A percentile compares a stretch with the other conserved stretches of the same genome.
phyloP scores from a whole-genome alignment of 139 green algal species.

The Chlorella sp. region DNA sequence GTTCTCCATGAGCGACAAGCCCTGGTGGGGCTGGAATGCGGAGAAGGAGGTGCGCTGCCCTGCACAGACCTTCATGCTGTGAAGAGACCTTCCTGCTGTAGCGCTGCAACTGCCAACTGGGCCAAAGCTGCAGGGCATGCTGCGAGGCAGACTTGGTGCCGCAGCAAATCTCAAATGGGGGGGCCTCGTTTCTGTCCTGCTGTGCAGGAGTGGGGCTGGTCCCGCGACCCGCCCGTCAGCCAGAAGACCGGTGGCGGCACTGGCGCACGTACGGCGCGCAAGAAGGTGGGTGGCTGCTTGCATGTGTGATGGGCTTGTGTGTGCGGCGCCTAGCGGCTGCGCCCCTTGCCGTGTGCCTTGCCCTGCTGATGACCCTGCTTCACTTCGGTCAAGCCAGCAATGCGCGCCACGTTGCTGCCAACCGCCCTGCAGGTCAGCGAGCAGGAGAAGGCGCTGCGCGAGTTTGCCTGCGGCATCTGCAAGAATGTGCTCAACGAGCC shows the following conservation, averaged over 20 bases:
- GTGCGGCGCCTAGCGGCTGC: too few species aligned
- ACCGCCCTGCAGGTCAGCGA: slow-evolving; percentile 48
- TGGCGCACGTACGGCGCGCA: slow-evolving; percentile 57
- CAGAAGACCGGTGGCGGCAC: slow-evolving; percentile 44
- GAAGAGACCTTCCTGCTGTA: too few species aligned
- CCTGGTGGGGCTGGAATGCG: slow-evolving; percentile 78
- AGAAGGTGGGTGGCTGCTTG: slow-evolving; percentile 12
- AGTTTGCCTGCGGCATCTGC: slow-evolving; percentile 88
- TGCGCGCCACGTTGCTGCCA: too few species aligned
- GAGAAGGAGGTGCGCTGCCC: slow-evolving; percentile 25
- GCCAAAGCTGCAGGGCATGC: too few species aligned
- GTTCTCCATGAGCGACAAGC: slow-evolving; percentile 65
- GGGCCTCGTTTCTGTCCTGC: too few species aligned
- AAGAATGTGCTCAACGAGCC: slow-evolving; percentile 68
- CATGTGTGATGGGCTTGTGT: too few species aligned
- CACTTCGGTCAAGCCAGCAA: too few species aligned
- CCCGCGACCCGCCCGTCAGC: slow-evolving; percentile 61
- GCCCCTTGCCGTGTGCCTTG: too few species aligned
- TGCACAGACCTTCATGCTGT: too few species aligned
- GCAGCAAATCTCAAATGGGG: too few species aligned
- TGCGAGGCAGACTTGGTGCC: too few species aligned
- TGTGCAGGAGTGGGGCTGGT: slow-evolving; percentile 77
- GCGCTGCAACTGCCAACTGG: too few species aligned
- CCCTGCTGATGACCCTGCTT: neutral
- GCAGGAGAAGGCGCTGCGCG: slow-evolving; percentile 75